Conservation (phyloP, 129 eudicot genomes). For the Centella asiatica region DNA sequence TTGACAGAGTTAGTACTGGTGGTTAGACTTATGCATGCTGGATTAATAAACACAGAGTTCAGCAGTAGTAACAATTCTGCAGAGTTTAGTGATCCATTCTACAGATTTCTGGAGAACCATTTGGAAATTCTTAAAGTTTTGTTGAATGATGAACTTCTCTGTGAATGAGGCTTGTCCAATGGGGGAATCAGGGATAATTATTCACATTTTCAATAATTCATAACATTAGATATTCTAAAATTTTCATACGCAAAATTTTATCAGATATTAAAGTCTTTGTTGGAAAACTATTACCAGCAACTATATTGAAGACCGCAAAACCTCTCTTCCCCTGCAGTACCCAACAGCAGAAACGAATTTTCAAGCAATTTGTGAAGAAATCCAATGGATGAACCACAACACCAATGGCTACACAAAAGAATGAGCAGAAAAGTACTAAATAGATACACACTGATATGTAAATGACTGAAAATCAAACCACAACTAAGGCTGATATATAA, state of each 20-base stretch:
- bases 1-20: too few species aligned
- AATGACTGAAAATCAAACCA: too few species aligned
- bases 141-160: not conserved
- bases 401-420: conserved; percentile 27
- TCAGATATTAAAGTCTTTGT: not conserved
- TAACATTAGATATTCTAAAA: not conserved
- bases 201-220: not conserved
- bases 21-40: too few species aligned
- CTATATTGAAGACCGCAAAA: conserved; percentile 55
- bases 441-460: too few species aligned
- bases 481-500: too few species aligned
- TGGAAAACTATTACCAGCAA: conserved; percentile 31
- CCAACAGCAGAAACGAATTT: conserved; percentile 51
- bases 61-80: too few species aligned
- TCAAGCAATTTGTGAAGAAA: too few species aligned
- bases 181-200: not conserved
- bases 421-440: not conserved
- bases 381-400: conserved; percentile 53
- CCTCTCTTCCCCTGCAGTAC: conserved; percentile 61
- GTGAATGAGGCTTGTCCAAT: too few species aligned
- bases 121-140: too few species aligned
- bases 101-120: too few species aligned
- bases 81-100: too few species aligned
- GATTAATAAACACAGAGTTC: too few species aligned
- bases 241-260: not conserved